Evolutionary conservation across 371 early-diverging fungal genomes (phyloP), one percentile per base, ranked within the genome.

Genomic region (Mortierella sp.): DNA sequence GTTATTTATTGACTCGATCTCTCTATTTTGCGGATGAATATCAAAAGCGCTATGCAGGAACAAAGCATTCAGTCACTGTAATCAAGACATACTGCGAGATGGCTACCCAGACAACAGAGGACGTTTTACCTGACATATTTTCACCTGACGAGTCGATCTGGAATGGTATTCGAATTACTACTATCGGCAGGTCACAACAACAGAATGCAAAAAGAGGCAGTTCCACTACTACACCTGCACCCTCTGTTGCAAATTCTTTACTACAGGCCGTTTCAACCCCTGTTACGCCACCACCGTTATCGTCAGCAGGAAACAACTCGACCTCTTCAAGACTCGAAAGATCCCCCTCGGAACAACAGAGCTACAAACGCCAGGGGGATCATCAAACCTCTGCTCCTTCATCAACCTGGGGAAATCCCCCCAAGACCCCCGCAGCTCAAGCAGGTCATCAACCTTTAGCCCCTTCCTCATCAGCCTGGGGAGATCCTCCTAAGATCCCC

Each of bases 91-190:
- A 62, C 55, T 37, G 68, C 30, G 79, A 79, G 58, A 79, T 74
- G 75, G 70, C 75, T 6, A 79, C 79, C 3, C 79, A 79, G 59
- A 79, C 79, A 9, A 79, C 79, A 14, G 79, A 79, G 26, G 78
- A 78, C 39, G 18, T 51, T 18, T n/a, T 51, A 18, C 51, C 51
- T 1, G 65, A 71, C 28, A 28, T 68, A 30, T 30, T 30, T 32
- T 26, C 59, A 45, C n/a, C n/a, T 11, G 43, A 49, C n/a, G 71
- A 71, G 0, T 64, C 79, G 9, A 59, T 57, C n/a, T 79, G 61
- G 60, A 79, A 79, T 18, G 75, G 75, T 3, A 60, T 78, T 14
- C 54, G 63, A 4, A 47, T 78, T 20, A 55, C 45, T 11, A 47
- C n/a, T 16, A 18, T 62, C 9, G 57, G 26, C 3, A 62, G 58